phyloP scores from a whole-genome alignment of 768 basidiomycete species.

The Lenzites betulinus region DNA sequence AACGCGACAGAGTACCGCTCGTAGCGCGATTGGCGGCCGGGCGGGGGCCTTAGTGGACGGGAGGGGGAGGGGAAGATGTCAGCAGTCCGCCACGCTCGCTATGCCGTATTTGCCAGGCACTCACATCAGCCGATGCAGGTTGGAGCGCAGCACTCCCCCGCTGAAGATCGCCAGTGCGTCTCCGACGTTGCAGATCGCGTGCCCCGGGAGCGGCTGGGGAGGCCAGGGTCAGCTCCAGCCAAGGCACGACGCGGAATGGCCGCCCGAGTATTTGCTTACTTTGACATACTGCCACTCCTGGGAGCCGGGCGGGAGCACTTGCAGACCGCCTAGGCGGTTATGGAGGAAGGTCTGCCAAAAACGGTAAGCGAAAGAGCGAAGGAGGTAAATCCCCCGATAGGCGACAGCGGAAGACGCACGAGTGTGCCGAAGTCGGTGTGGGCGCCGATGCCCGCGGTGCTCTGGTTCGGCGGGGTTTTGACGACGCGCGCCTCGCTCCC shows the following conservation, averaged over 20 bases:
- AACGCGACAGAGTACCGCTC: slow-evolving; percentile 38
- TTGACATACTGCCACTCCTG: slow-evolving; percentile 45
- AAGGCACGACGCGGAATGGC: neutral
- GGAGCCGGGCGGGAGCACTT: slow-evolving; percentile 42
- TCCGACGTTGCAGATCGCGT: slow-evolving; percentile 48
- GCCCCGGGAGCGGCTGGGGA: slow-evolving; percentile 44
- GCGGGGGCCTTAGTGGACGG: slow-evolving; percentile 38
- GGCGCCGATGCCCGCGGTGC: slow-evolving; percentile 48
- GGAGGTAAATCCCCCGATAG: slow-evolving; percentile 5
- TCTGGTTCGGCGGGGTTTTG: slow-evolving; percentile 42
- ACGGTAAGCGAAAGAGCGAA: slow-evolving; percentile 3
- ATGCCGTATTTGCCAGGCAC: slow-evolving; percentile 16
- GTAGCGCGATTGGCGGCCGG: slow-evolving; percentile 35
- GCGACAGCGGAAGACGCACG: slow-evolving; percentile 36
- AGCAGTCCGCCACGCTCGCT: neutral
- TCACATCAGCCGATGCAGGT: slow-evolving; percentile 45
- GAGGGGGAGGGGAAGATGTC: neutral
- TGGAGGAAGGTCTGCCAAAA: slow-evolving; percentile 38
- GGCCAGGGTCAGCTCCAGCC: slow-evolving; percentile 1
- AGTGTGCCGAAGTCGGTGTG: slow-evolving; percentile 80
- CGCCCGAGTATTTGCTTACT: slow-evolving; percentile 26
- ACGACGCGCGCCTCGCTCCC: slow-evolving; percentile 61
- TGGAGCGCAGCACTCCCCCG: slow-evolving; percentile 47
- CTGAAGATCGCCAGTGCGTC: slow-evolving; percentile 48
- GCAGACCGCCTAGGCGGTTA: slow-evolving; percentile 49